Evolutionary conservation across 352 stramenopile genomes (phyloP), one percentile per base, ranked within the genome.

Genomic region (Globisporangium megalacanthum): DNA sequence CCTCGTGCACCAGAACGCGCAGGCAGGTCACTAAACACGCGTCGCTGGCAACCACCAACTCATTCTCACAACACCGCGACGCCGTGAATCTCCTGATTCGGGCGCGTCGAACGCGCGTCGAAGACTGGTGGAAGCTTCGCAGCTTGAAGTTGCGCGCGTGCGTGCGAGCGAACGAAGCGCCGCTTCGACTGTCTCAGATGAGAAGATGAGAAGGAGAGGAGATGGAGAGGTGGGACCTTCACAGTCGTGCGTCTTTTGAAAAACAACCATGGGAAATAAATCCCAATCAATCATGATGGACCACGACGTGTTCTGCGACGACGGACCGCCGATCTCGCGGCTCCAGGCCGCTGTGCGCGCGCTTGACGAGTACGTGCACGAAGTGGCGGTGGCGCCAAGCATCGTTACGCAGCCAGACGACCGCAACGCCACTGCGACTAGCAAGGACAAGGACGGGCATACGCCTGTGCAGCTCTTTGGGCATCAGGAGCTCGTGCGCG

Each of bases 221-320:
- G 25, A 60, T 60, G n/a, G 11, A n/a, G 13, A 20, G 39, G 46
- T 50, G 46, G 46, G 46, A 50, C 25, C 39, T 19, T 45, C 39
- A 29, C 25, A 4, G 25, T 29, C 25, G 25, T 29, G 25, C 25
- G 25, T 39, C 35, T 39, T 39, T 13, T 39, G 35, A 13, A 29
- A 29, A 20, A 13, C 42, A 4, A 20, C n/a, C 3, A 14, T 29
- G 25, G 25, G 25, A 29, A 29, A 29, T 29, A 29, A 29, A 29
- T 29, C 25, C 25, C 25, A 29, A 29, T 29, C 25, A 10, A 33
- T 17, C 15, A 39, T 17, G 58, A 78, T 70, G 67, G 51, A 71
- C 54, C 63, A 66, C 42, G 70, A 79, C 49, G 60, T 65, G 15
- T 76, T 79, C 55, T 67, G 64, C 49, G 68, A 80, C 52, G 71